Percentiles rank a stretch among this genome's conserved stretches.
Evolutionary conservation across 2,329 filamentous ascomycete genomes (phyloP).

Genomic region (Rutstroemia sp.): DNA sequence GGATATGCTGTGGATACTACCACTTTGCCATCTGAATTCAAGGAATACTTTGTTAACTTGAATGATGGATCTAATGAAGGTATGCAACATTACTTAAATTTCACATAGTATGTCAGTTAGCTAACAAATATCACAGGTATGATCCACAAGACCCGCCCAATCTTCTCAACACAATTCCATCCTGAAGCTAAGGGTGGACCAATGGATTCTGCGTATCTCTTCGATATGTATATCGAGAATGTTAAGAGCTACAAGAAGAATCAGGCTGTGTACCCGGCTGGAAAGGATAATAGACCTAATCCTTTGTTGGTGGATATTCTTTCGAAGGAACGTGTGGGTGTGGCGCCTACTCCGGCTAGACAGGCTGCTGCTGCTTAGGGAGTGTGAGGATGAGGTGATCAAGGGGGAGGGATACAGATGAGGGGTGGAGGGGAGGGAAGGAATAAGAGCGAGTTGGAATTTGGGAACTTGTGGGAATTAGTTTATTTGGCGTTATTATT

Average conservation of each 20-base stretch:
- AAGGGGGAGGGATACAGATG: too few relatives aligned
- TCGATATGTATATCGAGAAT: slow-evolving; percentile 91
- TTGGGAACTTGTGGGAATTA: too few relatives aligned
- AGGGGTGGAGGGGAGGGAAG: too few relatives aligned
- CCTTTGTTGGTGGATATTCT: slow-evolving; percentile 86
- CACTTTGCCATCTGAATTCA: slow-evolving; percentile 80
- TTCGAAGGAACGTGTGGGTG: slow-evolving; percentile 90
- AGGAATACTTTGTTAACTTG: slow-evolving; percentile 97
- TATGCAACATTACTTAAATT: slow-evolving; percentile 23
- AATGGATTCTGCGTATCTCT: slow-evolving; percentile 90
- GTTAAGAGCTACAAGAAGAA: slow-evolving; percentile 83
- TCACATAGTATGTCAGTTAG: not conserved
- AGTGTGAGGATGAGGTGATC: too few relatives aligned
- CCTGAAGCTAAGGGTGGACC: slow-evolving; percentile 97
- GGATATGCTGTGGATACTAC: slow-evolving; percentile 88
- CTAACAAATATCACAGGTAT: slow-evolving; percentile 46
- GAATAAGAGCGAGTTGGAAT: too few relatives aligned
- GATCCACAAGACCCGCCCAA: slow-evolving; percentile 91
- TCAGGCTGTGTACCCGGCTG: slow-evolving; percentile 59
- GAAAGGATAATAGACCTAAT: slow-evolving; percentile 80
- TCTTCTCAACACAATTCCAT: slow-evolving; percentile 98
- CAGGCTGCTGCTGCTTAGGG: slow-evolving; percentile 17
- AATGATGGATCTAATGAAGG: slow-evolving; percentile 97
- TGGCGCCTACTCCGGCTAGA: slow-evolving; percentile 34
- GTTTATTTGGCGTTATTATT: too few relatives aligned